These are phyloP conservation scores for Xylaria flabelliformis DNA, from an alignment of 495 filamentous ascomycete genomes.

Conservation along the genomic window DNA sequence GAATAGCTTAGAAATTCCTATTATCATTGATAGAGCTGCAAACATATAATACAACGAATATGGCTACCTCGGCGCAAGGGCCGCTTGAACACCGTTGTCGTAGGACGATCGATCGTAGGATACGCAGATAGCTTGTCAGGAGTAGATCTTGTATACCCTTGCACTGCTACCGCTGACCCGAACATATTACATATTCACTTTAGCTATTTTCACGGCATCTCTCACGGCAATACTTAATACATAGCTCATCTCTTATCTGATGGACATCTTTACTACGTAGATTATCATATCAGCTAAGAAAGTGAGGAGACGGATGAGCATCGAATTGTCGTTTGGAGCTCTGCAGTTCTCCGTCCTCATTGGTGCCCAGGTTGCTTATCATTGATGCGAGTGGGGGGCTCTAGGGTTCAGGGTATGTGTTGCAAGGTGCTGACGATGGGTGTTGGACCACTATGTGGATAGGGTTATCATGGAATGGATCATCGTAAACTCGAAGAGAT, in stretches of 20 bases:
- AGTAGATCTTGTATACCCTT: background rate
- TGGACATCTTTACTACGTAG: background rate
- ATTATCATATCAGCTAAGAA: background rate
- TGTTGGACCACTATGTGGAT: background rate
- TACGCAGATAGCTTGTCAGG: background rate
- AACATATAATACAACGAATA: background rate
- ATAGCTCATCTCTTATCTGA: conserved; percentile 6
- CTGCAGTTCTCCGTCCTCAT: conserved; percentile 1
- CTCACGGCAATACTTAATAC: background rate
- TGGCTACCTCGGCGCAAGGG: background rate
- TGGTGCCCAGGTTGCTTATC: conserved; percentile 22
- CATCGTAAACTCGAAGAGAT: background rate
- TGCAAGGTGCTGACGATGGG: background rate
- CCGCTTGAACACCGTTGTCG: background rate
- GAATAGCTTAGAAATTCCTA: background rate
- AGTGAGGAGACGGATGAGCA: conserved; percentile 2
- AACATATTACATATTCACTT: background rate
- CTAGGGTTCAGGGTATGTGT: background rate
- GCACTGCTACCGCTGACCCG: background rate
- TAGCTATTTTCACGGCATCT: background rate
- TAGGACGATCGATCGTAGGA: background rate
- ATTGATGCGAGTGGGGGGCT: conserved; percentile 14
- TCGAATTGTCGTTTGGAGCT: background rate
- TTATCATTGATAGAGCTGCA: background rate
- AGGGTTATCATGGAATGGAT: background rate